Base-by-base conservation (phyloP, 192 early-diverging fungal species). In the Phycomyces nitens region DNA sequence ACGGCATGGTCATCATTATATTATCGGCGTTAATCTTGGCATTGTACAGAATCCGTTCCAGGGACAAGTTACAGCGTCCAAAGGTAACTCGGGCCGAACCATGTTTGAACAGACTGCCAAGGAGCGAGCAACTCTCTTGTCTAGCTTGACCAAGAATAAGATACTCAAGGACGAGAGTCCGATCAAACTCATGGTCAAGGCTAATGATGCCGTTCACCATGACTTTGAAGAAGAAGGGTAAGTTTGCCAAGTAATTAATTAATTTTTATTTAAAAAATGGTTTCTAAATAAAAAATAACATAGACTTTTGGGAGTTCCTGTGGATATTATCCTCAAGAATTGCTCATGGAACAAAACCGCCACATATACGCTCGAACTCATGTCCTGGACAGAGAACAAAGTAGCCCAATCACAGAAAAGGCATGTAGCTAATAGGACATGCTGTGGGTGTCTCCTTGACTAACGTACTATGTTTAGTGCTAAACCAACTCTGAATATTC, bases 1-100 rank as follows among this genome's bases (percentile, higher is more conserved):
- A 22, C 65, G 75, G 0, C 77, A 77, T 38, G 95, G 96, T 0
- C 94, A 98, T 67, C 94, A 96, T 59, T 94, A 91, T 49, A 93
- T 96, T 56, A 89, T 92, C 21, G 95, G 95, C 16, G 94, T 95
- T 51, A 95, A 96, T 64, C 71, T 95, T 5, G 87, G 88, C 5
- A 84, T 94, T 22, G 92, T 85, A 20, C 82, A 85, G 57, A 86
- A 88, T 60, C 87, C 84, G 9, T 79, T 89, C 64, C 81, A 79
- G 62, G 83, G 75, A 54, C 60, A 75, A 21, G 53, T 76, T 53
- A 74, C 82, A 24, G 6, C 44, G 8, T 5, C 27, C 5, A 49
- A 62, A 40, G 72, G 75, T 40, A 69, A 65, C 20, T 60, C 75
- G 11, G 52, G 64, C 20, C 77, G 83, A 50, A 86, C 90, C 2